Percentiles rank a stretch among this genome's conserved stretches.
phyloP scores from a whole-genome alignment of 495 filamentous ascomycete genomes.

The Xylaria longipes region DNA sequence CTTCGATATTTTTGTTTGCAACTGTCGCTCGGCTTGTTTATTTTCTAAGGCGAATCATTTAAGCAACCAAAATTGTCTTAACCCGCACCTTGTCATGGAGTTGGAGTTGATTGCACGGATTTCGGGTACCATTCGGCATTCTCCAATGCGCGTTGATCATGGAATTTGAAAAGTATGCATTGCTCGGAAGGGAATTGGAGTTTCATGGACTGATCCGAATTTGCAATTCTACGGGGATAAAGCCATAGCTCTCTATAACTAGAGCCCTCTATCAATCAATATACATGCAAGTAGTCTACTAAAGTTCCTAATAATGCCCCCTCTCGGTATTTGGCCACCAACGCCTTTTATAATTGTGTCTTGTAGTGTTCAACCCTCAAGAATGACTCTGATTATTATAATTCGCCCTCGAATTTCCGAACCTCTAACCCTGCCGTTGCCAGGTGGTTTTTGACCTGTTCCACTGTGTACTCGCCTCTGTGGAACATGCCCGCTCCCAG shows the following conservation, averaged over 20 bases:
- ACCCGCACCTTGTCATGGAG: constrained; percentile 18
- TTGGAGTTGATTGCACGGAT: constrained; percentile 12
- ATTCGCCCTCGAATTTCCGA: constrained; percentile 68
- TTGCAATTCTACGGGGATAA: constrained; percentile 8
- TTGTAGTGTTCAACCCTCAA: not conserved
- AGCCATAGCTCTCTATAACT: constrained; percentile 13
- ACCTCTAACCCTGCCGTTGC: constrained; percentile 74
- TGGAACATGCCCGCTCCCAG: constrained; percentile 98
- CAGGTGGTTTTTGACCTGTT: constrained; percentile 88
- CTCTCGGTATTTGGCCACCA: not conserved
- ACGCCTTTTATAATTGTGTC: constrained; percentile 20
- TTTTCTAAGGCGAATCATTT: constrained; percentile 7
- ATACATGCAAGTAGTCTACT: constrained; percentile 22
- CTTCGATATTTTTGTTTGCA: constrained; percentile 17
- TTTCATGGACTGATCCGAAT: constrained; percentile 22
- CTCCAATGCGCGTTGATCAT: constrained; percentile 6
- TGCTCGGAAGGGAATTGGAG: not conserved
- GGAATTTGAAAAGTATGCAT: constrained; percentile 15
- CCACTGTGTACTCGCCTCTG: constrained; percentile 90
- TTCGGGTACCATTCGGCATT: constrained; percentile 6
- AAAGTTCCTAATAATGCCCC: constrained; percentile 7
- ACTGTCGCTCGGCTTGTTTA: constrained; percentile 20
- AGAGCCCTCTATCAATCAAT: constrained; percentile 18
- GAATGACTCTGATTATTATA: constrained; percentile 32
- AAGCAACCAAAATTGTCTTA: not conserved